phyloP scores from a whole-genome alignment of 2,329 filamentous ascomycete genomes.

The Tolypocladium ovalisporum region DNA sequence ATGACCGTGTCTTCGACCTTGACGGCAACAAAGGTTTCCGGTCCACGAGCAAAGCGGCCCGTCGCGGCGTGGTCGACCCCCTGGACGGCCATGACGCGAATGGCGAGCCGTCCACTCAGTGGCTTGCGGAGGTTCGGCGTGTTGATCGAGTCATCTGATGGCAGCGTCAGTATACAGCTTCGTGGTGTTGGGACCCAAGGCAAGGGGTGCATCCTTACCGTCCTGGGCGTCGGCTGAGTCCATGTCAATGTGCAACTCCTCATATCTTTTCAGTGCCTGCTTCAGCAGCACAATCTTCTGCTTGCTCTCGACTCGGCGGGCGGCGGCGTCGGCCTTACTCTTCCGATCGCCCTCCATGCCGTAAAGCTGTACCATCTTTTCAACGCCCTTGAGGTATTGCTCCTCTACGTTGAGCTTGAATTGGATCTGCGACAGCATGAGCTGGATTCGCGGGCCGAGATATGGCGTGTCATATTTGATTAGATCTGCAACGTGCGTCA shows the following conservation, averaged over 20 bases:
- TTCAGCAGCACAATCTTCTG: conserved; percentile 95
- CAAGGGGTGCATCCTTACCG: conserved; percentile 38
- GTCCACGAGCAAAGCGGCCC: conserved; percentile 74
- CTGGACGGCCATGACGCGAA: conserved; percentile 79
- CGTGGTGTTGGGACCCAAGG: not conserved
- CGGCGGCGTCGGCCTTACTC: conserved; percentile 86
- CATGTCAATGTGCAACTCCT: conserved; percentile 92
- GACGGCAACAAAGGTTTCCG: conserved; percentile 90
- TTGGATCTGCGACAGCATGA: conserved; percentile 97
- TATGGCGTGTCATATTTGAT: conserved; percentile 98
- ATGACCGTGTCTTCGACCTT: conserved; percentile 94
- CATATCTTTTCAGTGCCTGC: conserved; percentile 92
- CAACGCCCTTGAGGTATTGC: conserved; percentile 96
- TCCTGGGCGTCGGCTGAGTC: conserved; percentile 68
- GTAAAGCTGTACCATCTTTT: conserved; percentile 98
- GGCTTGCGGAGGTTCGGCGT: conserved; percentile 91
- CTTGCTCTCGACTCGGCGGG: conserved; percentile 83
- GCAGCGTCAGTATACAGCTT: conserved; percentile 9
- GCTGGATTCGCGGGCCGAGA: conserved; percentile 91
- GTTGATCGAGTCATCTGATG: conserved; percentile 86
- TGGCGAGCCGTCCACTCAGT: conserved; percentile 79
- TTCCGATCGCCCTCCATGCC: conserved; percentile 95
- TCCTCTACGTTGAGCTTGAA: conserved; percentile 99
- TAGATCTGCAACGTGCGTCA: conserved; percentile 50
- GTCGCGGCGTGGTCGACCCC: conserved; percentile 90